A percentile compares a stretch with the other conserved stretches of the same genome.
phyloP scores from a whole-genome alignment of 345 rosid species.

The Boechera divaricarpa region DNA sequence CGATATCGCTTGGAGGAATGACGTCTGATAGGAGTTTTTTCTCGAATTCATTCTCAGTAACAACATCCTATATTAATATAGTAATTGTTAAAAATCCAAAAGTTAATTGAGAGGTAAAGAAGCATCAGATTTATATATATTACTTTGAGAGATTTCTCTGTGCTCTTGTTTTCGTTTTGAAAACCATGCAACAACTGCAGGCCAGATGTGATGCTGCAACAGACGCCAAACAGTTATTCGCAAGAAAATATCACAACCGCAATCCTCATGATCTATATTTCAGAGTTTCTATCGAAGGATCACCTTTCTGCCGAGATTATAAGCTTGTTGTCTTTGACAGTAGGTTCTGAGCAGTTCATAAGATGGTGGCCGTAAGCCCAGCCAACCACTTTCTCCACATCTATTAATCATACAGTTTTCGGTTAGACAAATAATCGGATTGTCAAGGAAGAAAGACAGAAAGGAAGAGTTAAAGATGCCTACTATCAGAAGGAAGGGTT shows the following conservation, averaged over 20 bases:
- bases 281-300: slow-evolving; percentile 8
- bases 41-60: slow-evolving; percentile 97
- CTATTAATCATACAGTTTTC: slow-evolving; percentile 44
- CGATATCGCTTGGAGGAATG: slow-evolving; percentile 91
- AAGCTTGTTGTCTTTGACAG: slow-evolving; percentile 64
- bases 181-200: slow-evolving; percentile 65
- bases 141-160: slow-evolving; percentile 83
- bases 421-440: slow-evolving; percentile 17
- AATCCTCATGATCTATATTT: slow-evolving; percentile 3
- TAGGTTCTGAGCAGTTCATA: slow-evolving; percentile 67
- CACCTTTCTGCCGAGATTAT: slow-evolving; percentile 79
- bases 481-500: slow-evolving; percentile 77
- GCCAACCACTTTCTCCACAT: slow-evolving; percentile 92
- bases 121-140: slow-evolving; percentile 1
- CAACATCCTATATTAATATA: slow-evolving; percentile 68
- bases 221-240: slow-evolving; percentile 24
- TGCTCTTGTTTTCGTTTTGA: slow-evolving; percentile 73
- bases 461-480: slow-evolving; percentile 24
- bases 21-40: slow-evolving; percentile 95
- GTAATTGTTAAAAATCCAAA: slow-evolving; percentile 11
- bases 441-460: slow-evolving; percentile 17
- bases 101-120: not conserved
- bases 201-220: slow-evolving; percentile 69
- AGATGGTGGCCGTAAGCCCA: slow-evolving; percentile 86
- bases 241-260: slow-evolving; percentile 23